These are phyloP conservation scores for Annona cherimola DNA, from an alignment of 164 flowering plant genomes.

Conservation along the genomic window DNA sequence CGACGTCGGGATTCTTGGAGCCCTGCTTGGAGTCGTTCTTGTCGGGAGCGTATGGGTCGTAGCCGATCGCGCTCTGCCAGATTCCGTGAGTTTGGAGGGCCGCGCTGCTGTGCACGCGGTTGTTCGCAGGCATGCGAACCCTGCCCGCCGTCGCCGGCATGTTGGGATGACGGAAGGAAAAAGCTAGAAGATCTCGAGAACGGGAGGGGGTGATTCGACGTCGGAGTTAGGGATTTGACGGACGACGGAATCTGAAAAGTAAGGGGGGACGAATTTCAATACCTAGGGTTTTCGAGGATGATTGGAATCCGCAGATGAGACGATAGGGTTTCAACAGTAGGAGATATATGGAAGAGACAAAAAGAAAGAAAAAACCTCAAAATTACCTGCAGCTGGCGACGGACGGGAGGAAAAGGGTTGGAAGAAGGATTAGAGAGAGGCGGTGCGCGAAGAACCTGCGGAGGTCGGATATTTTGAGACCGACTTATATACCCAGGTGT, in stretches of 20 bases:
- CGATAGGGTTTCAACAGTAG: no score
- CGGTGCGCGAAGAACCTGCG: no score
- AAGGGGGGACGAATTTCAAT: background rate
- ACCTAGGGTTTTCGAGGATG: no score
- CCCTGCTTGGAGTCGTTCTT: slow-evolving; percentile 50
- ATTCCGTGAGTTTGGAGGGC: slow-evolving; percentile 98
- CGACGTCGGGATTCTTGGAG: slow-evolving; percentile 18
- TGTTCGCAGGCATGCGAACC: slow-evolving; percentile 99
- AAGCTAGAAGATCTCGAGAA: no score
- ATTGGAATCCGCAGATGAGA: no score
- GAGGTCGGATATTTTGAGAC: no score
- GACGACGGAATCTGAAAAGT: background rate
- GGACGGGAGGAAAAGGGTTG: no score
- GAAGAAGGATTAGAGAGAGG: no score
- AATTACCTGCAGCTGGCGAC: no score
- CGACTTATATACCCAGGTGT: no score
- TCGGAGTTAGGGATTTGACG: background rate
- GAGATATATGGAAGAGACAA: no score
- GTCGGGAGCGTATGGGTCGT: slow-evolving; percentile 95
- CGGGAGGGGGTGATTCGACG: background rate
- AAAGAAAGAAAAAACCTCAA: no score
- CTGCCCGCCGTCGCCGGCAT: slow-evolving; percentile 99
- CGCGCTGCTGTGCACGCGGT: slow-evolving; percentile 97
- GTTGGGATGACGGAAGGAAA: slow-evolving; percentile 17
- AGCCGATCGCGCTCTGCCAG: slow-evolving; percentile 98